Percentiles rank a stretch among this genome's conserved stretches.
phyloP scores from a whole-genome alignment of 345 rosid genomes.

The Eucalyptus cloeziana region DNA sequence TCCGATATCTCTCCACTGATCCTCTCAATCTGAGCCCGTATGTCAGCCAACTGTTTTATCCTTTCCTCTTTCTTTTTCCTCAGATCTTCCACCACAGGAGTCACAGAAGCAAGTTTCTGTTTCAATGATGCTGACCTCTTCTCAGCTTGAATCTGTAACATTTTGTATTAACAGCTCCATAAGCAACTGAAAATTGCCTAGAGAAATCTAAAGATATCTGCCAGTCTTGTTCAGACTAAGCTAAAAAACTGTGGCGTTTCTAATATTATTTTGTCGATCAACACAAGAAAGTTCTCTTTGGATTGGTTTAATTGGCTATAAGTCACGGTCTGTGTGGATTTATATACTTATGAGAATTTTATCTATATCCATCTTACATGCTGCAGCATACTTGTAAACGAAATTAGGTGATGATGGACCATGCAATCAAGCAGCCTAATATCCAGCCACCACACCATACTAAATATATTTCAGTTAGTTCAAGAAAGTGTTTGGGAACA shows the following conservation, averaged over 20 bases:
- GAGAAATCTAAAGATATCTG: background rate
- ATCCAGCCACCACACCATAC: background rate
- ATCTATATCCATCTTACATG: background rate
- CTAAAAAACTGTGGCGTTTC: background rate
- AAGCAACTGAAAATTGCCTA: background rate
- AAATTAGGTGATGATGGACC: background rate
- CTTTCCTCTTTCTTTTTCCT: constrained; percentile 74
- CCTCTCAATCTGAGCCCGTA: constrained; percentile 69
- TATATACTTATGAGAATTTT: background rate
- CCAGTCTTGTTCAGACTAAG: background rate
- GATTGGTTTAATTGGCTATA: background rate
- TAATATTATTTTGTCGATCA: background rate
- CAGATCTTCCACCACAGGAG: constrained; percentile 73
- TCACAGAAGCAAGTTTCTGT: constrained; percentile 64
- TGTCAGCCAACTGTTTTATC: constrained; percentile 61
- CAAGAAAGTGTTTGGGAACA: background rate
- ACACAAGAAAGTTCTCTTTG: background rate
- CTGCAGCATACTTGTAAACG: background rate
- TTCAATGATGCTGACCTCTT: constrained; percentile 55
- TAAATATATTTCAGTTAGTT: background rate
- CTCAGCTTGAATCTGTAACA: constrained; percentile 38
- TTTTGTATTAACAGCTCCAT: background rate
- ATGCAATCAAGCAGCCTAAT: background rate
- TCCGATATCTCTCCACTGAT: constrained; percentile 79
- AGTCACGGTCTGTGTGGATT: background rate